Percentiles rank a stretch among this genome's conserved stretches.
Evolutionary conservation across 1,284 basidiomycete genomes (phyloP).

Genomic region (Schizophyllum amplum): DNA sequence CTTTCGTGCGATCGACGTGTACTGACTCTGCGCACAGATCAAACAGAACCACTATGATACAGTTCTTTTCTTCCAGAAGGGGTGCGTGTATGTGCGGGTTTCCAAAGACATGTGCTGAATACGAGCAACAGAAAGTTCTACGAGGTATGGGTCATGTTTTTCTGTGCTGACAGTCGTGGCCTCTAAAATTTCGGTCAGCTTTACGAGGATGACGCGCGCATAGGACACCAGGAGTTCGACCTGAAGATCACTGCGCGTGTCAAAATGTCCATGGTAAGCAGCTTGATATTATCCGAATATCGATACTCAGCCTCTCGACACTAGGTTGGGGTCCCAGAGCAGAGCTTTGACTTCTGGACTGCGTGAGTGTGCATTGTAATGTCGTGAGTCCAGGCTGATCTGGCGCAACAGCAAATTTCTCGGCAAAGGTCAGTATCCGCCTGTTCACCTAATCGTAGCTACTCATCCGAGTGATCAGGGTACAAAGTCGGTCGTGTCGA

Average conservation of each 20-base stretch:
- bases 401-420: conserved; percentile 59
- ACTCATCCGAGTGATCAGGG: too few relatives aligned
- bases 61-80: conserved; percentile 96
- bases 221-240: conserved; percentile 90
- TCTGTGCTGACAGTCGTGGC: background rate
- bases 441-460: background rate
- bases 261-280: conserved; percentile 88
- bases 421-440: conserved; percentile 49
- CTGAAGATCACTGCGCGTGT: conserved; percentile 86
- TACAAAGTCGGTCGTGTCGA: conserved; percentile 98
- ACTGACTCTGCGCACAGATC: conserved; percentile 40
- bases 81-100: conserved; percentile 40
- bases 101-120: background rate
- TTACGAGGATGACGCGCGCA: conserved; percentile 92
- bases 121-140: conserved; percentile 49
- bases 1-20: background rate
- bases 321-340: conserved; percentile 93
- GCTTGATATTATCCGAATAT: background rate
- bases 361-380: conserved; percentile 46
- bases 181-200: conserved; percentile 37
- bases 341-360: conserved; percentile 89
- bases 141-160: conserved; percentile 35
- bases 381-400: background rate
- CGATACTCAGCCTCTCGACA: background rate
- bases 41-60: conserved; percentile 95